A percentile compares a stretch with the other conserved stretches of the same genome.
These are phyloP conservation scores for Silybum marianum DNA, from an alignment of 129 eudicot species.

Conservation along the genomic window DNA sequence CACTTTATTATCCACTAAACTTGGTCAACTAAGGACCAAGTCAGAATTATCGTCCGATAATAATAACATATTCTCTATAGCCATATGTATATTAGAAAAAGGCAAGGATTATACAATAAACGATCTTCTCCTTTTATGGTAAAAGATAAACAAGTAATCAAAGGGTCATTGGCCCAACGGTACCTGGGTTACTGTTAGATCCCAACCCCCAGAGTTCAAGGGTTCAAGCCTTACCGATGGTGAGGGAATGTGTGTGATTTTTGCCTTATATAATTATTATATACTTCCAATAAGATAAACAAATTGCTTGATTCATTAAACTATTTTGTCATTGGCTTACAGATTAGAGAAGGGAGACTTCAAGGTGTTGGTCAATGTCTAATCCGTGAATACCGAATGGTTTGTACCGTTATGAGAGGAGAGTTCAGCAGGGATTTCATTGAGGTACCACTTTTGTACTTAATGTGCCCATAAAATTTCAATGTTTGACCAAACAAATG, in stretches of 20 bases:
- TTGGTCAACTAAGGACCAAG: too few relatives aligned
- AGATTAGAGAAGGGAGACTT: constrained; percentile 97
- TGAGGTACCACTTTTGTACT: constrained; percentile 54
- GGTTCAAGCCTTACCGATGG: too few relatives aligned
- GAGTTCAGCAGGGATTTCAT: constrained; percentile 76
- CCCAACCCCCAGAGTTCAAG: too few relatives aligned
- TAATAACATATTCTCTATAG: neutral
- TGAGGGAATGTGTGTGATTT: neutral
- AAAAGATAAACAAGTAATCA: neutral
- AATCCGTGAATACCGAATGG: constrained; percentile 86
- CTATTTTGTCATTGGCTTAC: constrained; percentile 23
- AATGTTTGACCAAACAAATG: neutral
- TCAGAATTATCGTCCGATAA: too few relatives aligned
- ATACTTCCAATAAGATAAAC: neutral
- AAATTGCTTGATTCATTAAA: neutral
- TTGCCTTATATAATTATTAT: neutral
- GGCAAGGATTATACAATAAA: neutral
- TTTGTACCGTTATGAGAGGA: constrained; percentile 73
- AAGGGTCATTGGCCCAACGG: too few relatives aligned
- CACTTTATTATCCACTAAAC: too few relatives aligned
- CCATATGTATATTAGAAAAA: neutral
- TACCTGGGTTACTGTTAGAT: too few relatives aligned
- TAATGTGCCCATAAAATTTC: constrained; percentile 4
- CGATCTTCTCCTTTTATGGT: neutral
- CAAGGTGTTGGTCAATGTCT: constrained; percentile 93